Conservation (phyloP, 164 flowering plant genomes). For the Pachysandra terminalis region DNA sequence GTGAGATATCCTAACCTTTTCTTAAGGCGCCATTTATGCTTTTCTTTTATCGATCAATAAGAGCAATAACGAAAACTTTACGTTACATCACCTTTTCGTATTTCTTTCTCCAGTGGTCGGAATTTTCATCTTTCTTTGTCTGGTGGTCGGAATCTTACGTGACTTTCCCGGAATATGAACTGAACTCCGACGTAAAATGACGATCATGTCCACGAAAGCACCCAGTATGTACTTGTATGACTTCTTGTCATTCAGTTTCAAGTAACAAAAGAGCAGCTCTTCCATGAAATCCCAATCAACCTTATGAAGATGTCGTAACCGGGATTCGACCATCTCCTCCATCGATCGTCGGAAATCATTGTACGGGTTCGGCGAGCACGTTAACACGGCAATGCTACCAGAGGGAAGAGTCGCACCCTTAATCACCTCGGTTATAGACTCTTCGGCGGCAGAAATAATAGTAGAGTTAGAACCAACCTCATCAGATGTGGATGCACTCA, state of each 20-base stretch:
- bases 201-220: constrained; percentile 64
- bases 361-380: constrained; percentile 44
- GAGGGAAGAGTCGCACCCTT: constrained; percentile 21
- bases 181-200: constrained; percentile 30
- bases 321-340: constrained; percentile 63
- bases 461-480: constrained; percentile 9
- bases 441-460: neutral
- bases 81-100: constrained; percentile 7
- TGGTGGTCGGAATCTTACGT: constrained; percentile 12
- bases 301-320: constrained; percentile 8
- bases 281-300: constrained; percentile 88
- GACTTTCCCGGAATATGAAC: constrained; percentile 14
- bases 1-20: neutral
- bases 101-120: too few species aligned
- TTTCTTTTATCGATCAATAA: too few species aligned
- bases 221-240: constrained; percentile 54
- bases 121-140: constrained; percentile 19
- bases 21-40: too few species aligned
- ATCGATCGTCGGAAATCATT: constrained; percentile 68
- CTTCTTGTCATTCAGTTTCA: constrained; percentile 65
- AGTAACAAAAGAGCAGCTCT: constrained; percentile 67
- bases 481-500: constrained; percentile 14
- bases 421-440: too few species aligned
- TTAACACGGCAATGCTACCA: constrained; percentile 53
- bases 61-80: too few species aligned